Evolutionary conservation across 1,284 basidiomycete species (phyloP), one percentile per base, ranked within the genome.

Genomic region (Marasmius sp.): DNA sequence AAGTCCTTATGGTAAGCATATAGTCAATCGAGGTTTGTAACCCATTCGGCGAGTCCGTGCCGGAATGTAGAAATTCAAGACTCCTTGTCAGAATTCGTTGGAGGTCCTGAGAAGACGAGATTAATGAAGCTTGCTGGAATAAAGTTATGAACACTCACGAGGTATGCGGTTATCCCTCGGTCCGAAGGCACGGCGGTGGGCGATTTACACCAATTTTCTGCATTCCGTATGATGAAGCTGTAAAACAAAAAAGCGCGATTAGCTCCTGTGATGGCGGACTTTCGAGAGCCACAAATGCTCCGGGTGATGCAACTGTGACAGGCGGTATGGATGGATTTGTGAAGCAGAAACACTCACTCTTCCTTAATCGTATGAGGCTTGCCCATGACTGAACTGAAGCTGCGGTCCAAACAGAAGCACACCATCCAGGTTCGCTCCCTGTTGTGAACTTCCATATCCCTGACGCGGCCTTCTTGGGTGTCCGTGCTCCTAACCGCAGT

Each of bases 371-470:
- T 88, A 72, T 91, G 85, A 2, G 93, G 93, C 75, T 95, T 95
- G 60, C 94, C 93, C 92, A 95, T 93, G 77, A 96, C 95, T 1
- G 95, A 92, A 66, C 93, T 94, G 62, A 92, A 85, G 66, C 94
- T 96, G 61, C 95, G 86, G 74, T 98, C 96, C 41, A 97, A 81
- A 60, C 87, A 87, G 74, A 94, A 98, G 73, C 94, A 97, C 65
- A 96, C 76, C 58, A 97, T 83, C 96, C 96, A 98, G 27, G 95
- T 96, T 53, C 96, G 80, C 74, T 98, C 96, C 49, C 96, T 85
- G 74, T 97, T 98, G 74, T 94, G 89, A 16, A 97, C 90, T 77
- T 97, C 94, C 66, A 81, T 78, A 65, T 91, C 89, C 56, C 91
- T 85, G 34, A 88, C 84, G 57, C 82, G 82, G 39, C 87, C 91